A percentile compares a stretch with the other conserved stretches of the same genome.
Evolutionary conservation across 169 alveolate species (phyloP).

Genomic region (Plasmodium vinckei): DNA sequence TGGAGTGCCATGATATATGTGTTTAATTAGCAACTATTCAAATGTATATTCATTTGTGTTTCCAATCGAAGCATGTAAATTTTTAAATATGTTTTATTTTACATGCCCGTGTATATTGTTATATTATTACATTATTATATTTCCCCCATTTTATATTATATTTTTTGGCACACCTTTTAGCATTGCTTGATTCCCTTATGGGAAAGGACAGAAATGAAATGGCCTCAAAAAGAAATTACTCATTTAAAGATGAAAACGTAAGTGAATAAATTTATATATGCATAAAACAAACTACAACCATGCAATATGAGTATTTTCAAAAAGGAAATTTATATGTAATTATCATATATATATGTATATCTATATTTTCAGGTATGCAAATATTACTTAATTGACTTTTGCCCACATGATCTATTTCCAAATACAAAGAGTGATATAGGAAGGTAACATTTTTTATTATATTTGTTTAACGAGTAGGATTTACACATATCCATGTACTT

Average conservation of each 20-base stretch:
- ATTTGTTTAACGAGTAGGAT: neutral
- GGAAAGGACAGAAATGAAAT: slow-evolving; percentile 84
- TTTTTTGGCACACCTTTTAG: slow-evolving; percentile 17
- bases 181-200: slow-evolving; percentile 87
- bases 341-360: slow-evolving; percentile 7
- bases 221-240: slow-evolving; percentile 72
- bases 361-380: slow-evolving; percentile 87
- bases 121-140: neutral
- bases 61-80: neutral
- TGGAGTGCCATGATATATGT: neutral
- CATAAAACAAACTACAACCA: too few species aligned
- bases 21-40: slow-evolving; percentile 4
- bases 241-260: slow-evolving; percentile 80
- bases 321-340: neutral
- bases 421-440: slow-evolving; percentile 93
- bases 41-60: neutral
- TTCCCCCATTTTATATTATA: neutral
- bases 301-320: neutral
- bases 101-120: neutral
- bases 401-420: slow-evolving; percentile 94
- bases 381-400: slow-evolving; percentile 90
- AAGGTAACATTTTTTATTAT: slow-evolving; percentile 76
- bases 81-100: neutral
- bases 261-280: slow-evolving; percentile 2
- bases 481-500: neutral